Conservation (phyloP, 257 asterid genomes). For the Nicotiana tomentosiformis region DNA sequence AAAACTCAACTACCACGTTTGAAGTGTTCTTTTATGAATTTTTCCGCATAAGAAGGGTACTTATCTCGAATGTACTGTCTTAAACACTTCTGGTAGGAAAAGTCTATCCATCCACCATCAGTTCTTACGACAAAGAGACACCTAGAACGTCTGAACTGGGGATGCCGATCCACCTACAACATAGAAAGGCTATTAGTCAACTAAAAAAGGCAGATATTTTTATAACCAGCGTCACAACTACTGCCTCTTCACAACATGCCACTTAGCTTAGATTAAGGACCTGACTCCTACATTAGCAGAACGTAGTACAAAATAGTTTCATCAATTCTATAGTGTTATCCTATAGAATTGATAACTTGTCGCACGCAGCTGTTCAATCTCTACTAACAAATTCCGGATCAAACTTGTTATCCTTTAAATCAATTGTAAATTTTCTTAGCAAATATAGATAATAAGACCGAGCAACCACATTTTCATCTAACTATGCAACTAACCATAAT, state of each 20-base stretch:
- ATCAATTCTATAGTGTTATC: no score
- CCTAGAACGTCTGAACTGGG: conserved; percentile 72
- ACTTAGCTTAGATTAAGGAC: background rate
- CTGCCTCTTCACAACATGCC: background rate
- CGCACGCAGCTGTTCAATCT: background rate
- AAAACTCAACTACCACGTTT: conserved; percentile 55
- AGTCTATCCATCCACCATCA: conserved; percentile 97
- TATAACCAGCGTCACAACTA: background rate
- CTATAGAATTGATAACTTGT: no score
- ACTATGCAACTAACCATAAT: conserved; percentile 68
- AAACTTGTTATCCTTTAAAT: no score
- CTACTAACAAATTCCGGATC: background rate
- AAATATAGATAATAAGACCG: background rate
- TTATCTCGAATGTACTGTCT: conserved; percentile 63
- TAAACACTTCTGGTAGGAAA: conserved; percentile 93
- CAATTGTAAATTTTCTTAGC: no score
- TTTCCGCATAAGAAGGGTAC: conserved; percentile 73
- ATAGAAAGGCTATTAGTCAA: conserved; percentile 6
- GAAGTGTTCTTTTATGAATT: conserved; percentile 61
- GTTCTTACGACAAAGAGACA: conserved; percentile 89
- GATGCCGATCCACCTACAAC: conserved; percentile 86
- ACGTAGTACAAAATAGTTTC: background rate
- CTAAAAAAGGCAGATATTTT: background rate
- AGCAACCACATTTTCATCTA: background rate
- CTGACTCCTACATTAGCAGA: background rate